These are phyloP conservation scores for Myrmaecium sp. DNA, from an alignment of 2,329 filamentous ascomycete genomes.

Conservation along the genomic window DNA sequence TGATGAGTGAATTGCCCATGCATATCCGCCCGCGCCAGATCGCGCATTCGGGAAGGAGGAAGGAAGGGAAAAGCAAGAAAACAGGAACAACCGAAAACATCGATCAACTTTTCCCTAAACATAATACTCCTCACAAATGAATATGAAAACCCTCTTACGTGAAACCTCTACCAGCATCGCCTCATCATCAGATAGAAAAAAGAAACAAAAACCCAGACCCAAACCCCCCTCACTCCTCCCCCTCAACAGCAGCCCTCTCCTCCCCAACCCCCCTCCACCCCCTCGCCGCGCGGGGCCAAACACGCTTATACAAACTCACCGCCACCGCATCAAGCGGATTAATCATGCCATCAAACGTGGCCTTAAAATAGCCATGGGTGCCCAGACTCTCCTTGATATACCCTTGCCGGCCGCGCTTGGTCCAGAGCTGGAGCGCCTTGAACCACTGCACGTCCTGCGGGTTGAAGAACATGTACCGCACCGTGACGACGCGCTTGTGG, in stretches of 20 bases:
- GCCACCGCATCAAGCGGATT: slow-evolving; percentile 91
- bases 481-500: slow-evolving; percentile 91
- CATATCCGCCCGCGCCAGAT: too few species aligned
- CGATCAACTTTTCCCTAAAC: too few species aligned
- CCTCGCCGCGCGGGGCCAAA: slow-evolving; percentile 48
- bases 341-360: slow-evolving; percentile 88
- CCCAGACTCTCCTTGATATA: slow-evolving; percentile 89
- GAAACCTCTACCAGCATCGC: too few species aligned
- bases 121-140: too few species aligned
- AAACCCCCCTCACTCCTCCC: too few species aligned
- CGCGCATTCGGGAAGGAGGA: too few species aligned
- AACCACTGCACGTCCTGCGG: slow-evolving; percentile 92
- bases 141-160: too few species aligned
- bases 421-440: slow-evolving; percentile 92
- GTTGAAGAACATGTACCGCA: slow-evolving; percentile 99
- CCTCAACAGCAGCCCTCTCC: background rate
- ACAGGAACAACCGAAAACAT: too few species aligned
- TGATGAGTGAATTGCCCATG: too few species aligned
- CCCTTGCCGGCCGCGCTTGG: slow-evolving; percentile 68
- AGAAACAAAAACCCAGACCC: too few species aligned
- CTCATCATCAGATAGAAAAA: too few species aligned
- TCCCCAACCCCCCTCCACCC: slow-evolving; percentile 18
- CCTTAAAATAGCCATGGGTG: slow-evolving; percentile 99
- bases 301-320: slow-evolving; percentile 47
- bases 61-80: too few species aligned